These are phyloP conservation scores for Bonnemaisonia californica DNA, from an alignment of 31 red algal species.

Conservation along the genomic window DNA sequence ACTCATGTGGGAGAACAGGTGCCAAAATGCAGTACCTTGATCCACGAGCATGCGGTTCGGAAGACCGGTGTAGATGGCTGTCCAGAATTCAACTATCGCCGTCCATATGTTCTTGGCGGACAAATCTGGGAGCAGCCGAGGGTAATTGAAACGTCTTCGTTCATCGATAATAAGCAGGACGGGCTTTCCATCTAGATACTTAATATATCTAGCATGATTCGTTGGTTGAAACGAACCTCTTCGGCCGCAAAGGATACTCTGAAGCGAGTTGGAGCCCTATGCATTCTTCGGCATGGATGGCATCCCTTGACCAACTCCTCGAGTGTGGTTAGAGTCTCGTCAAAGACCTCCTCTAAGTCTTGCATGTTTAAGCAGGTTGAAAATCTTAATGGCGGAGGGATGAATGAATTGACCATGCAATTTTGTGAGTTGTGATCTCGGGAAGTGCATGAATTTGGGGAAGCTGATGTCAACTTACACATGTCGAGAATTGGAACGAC, in stretches of 20 bases:
- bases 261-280: background rate
- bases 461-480: background rate
- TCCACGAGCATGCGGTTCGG: background rate
- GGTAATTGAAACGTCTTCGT: background rate
- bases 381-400: too few species aligned
- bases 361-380: too few species aligned
- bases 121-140: background rate
- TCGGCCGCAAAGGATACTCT: background rate
- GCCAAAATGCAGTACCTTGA: background rate
- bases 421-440: background rate
- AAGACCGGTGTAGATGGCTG: too few species aligned
- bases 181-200: background rate
- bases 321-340: too few species aligned
- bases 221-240: background rate
- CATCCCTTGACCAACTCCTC: too few species aligned
- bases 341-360: too few species aligned
- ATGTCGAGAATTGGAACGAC: background rate
- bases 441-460: background rate
- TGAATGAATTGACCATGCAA: too few species aligned
- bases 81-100: background rate
- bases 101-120: background rate
- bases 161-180: background rate
- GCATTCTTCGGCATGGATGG: too few species aligned
- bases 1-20: background rate
- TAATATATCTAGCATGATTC: background rate